A percentile compares a stretch with the other conserved stretches of the same genome.
These are phyloP conservation scores for Pezicula radicicola DNA, from an alignment of 2,329 filamentous ascomycete genomes.

Conservation along the genomic window DNA sequence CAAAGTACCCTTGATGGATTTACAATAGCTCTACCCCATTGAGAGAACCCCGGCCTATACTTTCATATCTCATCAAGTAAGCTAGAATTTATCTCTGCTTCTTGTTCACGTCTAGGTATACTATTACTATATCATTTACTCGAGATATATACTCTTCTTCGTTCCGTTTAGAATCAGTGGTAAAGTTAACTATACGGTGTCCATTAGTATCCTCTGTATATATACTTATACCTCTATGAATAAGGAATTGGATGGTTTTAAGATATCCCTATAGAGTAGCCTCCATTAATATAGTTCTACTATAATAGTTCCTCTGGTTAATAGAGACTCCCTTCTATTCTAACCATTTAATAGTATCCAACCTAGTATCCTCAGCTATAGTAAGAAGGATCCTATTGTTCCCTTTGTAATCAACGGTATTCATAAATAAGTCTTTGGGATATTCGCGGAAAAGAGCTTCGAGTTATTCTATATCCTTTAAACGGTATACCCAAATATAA, in stretches of 20 bases:
- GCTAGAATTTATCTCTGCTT: constrained; percentile 4
- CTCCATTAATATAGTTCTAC: constrained; percentile 4
- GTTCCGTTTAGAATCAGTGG: constrained; percentile 4
- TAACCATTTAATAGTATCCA: too few relatives aligned
- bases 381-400: too few relatives aligned
- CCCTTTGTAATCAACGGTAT: too few relatives aligned
- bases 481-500: not conserved
- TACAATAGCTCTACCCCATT: constrained; percentile 1
- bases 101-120: constrained; percentile 3
- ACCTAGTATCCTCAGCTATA: too few relatives aligned
- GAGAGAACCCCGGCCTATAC: constrained; percentile 1
- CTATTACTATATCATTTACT: constrained; percentile 4
- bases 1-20: constrained; percentile 7
- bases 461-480: constrained; percentile 1
- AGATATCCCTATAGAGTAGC: constrained; percentile 1
- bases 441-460: not conserved
- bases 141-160: constrained; percentile 6
- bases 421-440: too few relatives aligned
- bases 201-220: constrained; percentile 5
- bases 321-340: not conserved
- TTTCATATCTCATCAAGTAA: constrained; percentile 4
- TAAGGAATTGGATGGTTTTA: constrained; percentile 3
- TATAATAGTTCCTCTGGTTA: constrained; percentile 4
- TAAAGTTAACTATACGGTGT: constrained; percentile 1
- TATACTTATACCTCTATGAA: constrained; percentile 3